These are phyloP conservation scores for Eucalyptus brandiana DNA, from an alignment of 345 rosid genomes.

Conservation along the genomic window DNA sequence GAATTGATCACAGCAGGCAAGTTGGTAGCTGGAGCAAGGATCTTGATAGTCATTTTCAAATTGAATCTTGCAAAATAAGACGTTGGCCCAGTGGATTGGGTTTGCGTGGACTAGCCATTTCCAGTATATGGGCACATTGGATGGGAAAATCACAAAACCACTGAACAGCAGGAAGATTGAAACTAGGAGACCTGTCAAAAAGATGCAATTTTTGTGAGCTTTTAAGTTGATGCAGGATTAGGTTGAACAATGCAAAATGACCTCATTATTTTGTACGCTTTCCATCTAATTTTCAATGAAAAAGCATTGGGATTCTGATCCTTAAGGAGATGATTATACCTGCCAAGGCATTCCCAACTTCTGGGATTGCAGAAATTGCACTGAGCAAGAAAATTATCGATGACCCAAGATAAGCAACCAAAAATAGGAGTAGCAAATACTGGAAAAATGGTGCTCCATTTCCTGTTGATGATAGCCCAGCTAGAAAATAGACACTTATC, in stretches of 20 bases:
- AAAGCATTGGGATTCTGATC: not conserved
- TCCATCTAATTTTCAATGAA: not conserved
- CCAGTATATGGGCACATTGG: constrained; percentile 12
- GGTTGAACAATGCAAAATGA: not conserved
- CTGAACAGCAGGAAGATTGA: constrained; percentile 16
- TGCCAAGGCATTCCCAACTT: constrained; percentile 22
- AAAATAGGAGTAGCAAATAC: constrained; percentile 1
- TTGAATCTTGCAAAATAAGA: constrained; percentile 13
- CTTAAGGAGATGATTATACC: constrained; percentile 1
- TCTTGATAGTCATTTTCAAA: not conserved
- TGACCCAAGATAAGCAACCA: constrained; percentile 14
- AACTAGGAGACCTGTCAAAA: constrained; percentile 6
- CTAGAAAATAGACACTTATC: constrained; percentile 6
- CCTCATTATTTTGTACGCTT: not conserved
- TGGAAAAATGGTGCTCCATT: constrained; percentile 5
- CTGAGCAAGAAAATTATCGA: constrained; percentile 14
- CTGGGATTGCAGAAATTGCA: constrained; percentile 17
- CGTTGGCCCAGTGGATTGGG: constrained; percentile 16
- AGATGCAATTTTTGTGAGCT: not conserved
- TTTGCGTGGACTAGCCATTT: constrained; percentile 12
- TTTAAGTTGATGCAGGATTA: not conserved
- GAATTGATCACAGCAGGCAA: constrained; percentile 13
- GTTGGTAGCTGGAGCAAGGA: constrained; percentile 5
- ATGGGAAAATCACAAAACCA: constrained; percentile 13
- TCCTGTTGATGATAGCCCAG: constrained; percentile 3